Conservation (phyloP, 371 early-diverging fungal species). For the Amoeboaphelidium protococcarum region DNA sequence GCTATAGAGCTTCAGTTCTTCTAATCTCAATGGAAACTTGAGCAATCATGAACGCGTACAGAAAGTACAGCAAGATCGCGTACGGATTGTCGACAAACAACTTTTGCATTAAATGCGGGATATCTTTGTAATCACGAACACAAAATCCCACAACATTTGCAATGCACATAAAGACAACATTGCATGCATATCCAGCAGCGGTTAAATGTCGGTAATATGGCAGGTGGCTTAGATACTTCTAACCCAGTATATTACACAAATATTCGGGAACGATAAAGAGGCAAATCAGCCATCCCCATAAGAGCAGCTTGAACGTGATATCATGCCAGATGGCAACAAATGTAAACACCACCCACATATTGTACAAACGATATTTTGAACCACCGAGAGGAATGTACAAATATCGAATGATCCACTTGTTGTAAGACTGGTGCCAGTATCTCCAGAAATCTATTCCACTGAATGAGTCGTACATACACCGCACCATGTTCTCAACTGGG, state of each 20-base stretch:
- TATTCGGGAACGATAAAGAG: slow-evolving; percentile 56
- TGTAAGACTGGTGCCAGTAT: slow-evolving; percentile 61
- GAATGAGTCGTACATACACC: slow-evolving; percentile 79
- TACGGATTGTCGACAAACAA: too few relatives aligned
- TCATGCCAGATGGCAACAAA: slow-evolving; percentile 94
- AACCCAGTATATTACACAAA: slow-evolving; percentile 21
- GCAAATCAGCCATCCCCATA: slow-evolving; percentile 78
- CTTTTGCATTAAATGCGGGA: too few relatives aligned
- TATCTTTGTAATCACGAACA: too few relatives aligned
- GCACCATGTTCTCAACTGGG: slow-evolving; percentile 65
- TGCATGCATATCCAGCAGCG: slow-evolving; percentile 50
- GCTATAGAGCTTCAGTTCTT: too few relatives aligned
- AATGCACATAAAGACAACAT: slow-evolving; percentile 73
- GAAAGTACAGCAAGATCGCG: too few relatives aligned
- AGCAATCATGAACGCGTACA: too few relatives aligned
- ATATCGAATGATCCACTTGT: slow-evolving; percentile 70
- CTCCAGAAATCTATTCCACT: slow-evolving; percentile 70
- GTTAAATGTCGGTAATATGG: slow-evolving; percentile 40
- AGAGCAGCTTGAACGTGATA: slow-evolving; percentile 42
- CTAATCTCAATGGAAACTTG: too few relatives aligned
- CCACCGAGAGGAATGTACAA: slow-evolving; percentile 79
- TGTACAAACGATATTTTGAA: slow-evolving; percentile 20
- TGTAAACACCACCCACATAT: slow-evolving; percentile 55
- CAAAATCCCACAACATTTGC: slow-evolving; percentile 86
- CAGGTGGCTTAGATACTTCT: slow-evolving; percentile 8